Conservation (phyloP, 1,284 basidiomycete genomes). For the Sporisorium scitamineum region DNA sequence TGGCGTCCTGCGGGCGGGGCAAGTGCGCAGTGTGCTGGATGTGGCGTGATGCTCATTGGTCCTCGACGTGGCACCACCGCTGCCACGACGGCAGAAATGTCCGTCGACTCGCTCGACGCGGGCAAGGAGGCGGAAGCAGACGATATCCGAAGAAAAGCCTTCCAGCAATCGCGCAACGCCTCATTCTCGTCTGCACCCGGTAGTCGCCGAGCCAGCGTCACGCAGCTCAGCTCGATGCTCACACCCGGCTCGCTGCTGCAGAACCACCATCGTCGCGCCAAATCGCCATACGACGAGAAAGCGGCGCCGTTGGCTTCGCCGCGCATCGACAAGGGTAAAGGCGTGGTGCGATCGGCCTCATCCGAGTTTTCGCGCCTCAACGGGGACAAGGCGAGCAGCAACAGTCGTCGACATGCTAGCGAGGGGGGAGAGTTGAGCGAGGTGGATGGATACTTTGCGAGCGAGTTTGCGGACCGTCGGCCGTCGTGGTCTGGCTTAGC, state of each 20-base stretch:
- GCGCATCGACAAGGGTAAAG: conserved; percentile 49
- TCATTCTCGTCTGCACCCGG: conserved; percentile 10
- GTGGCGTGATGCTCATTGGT: conserved; percentile 31
- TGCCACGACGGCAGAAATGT: not conserved
- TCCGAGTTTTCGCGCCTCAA: conserved; percentile 9
- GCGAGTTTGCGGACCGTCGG: conserved; percentile 2
- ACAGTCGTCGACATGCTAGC: conserved; percentile 7
- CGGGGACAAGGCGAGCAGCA: not conserved
- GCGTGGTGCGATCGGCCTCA: conserved; percentile 39
- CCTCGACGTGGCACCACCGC: conserved; percentile 12
- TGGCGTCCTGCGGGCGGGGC: conserved; percentile 62
- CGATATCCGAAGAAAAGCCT: conserved; percentile 6
- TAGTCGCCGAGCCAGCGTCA: conserved; percentile 9
- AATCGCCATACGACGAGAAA: conserved; percentile 50
- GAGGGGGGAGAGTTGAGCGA: conserved; percentile 12
- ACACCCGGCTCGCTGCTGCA: conserved; percentile 29
- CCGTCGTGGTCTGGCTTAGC: not conserved
- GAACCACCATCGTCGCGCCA: conserved; percentile 28
- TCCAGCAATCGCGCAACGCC: conserved; percentile 16
- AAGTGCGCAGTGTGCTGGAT: conserved; percentile 19
- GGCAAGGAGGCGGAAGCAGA: conserved; percentile 5
- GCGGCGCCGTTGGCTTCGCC: conserved; percentile 49
- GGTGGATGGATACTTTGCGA: conserved; percentile 38
- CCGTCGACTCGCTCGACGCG: not conserved
- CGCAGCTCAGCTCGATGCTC: conserved; percentile 13